These are phyloP conservation scores for Hypoxylon cercidicola DNA, from an alignment of 495 filamentous ascomycete species.

Conservation along the genomic window DNA sequence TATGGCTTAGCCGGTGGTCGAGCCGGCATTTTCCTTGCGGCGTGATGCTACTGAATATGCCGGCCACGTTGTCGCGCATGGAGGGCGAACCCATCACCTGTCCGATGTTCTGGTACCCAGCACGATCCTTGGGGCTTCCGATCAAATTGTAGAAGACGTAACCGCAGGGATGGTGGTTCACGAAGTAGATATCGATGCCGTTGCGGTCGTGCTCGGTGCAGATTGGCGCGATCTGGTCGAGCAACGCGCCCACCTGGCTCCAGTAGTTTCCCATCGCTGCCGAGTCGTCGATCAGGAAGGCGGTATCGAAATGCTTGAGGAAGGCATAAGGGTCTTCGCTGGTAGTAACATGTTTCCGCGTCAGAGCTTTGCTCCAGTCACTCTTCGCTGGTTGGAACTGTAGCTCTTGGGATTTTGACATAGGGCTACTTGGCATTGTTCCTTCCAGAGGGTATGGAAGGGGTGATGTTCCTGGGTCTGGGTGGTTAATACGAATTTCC, in stretches of 20 bases:
- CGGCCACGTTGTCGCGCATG: constrained; percentile 60
- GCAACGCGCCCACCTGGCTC: constrained; percentile 73
- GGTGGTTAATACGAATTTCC: too few relatives aligned
- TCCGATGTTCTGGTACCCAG: constrained; percentile 63
- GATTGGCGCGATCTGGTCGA: constrained; percentile 78
- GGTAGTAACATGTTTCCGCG: constrained; percentile 41
- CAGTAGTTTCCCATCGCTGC: constrained; percentile 83
- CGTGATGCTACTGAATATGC: constrained; percentile 60
- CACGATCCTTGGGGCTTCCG: constrained; percentile 64
- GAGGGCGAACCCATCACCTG: constrained; percentile 69
- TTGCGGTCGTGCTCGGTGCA: constrained; percentile 78
- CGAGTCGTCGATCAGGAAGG: constrained; percentile 89
- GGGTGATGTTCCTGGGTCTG: too few relatives aligned
- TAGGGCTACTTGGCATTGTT: too few relatives aligned
- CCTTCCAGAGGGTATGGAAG: too few relatives aligned
- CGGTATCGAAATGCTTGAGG: constrained; percentile 82
- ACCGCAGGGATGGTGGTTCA: constrained; percentile 65
- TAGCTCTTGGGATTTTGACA: not conserved
- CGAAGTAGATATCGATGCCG: constrained; percentile 87
- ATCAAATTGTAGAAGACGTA: constrained; percentile 28
- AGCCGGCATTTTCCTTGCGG: constrained; percentile 52
- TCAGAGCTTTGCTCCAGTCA: constrained; percentile 4
- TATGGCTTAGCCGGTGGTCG: constrained; percentile 69
- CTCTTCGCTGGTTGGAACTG: too few relatives aligned
- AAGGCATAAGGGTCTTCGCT: constrained; percentile 73